phyloP scores from a whole-genome alignment of 1,284 basidiomycete genomes.

The Neolentinus lepideus region DNA sequence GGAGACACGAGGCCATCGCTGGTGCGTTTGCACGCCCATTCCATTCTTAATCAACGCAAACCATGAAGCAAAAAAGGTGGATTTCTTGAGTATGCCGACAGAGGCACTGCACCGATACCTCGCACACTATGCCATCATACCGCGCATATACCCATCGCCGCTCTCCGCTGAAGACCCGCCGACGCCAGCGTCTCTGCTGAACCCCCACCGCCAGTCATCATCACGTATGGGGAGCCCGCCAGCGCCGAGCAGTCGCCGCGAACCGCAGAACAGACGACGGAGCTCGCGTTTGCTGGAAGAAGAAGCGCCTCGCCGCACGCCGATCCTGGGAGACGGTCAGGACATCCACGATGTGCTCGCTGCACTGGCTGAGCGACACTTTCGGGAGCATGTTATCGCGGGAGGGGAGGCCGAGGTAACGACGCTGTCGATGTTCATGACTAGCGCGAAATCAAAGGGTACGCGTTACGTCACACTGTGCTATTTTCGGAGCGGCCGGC shows the following conservation, averaged over 20 bases:
- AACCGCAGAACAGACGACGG: constrained; percentile 50
- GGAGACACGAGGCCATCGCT: constrained; percentile 12
- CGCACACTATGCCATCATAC: constrained; percentile 60
- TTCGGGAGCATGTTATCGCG: constrained; percentile 49
- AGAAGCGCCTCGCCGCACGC: constrained; percentile 42
- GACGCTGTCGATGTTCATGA: constrained; percentile 73
- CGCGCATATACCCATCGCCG: constrained; percentile 63
- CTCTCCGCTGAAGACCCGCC: constrained; percentile 58
- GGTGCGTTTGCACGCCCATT: background rate
- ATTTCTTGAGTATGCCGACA: constrained; percentile 58
- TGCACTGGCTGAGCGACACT: constrained; percentile 61
- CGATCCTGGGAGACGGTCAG: constrained; percentile 58
- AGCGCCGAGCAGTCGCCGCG: constrained; percentile 41
- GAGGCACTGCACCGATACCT: constrained; percentile 62
- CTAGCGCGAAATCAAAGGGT: constrained; percentile 57
- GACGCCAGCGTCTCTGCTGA: constrained; percentile 50
- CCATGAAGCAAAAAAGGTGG: constrained; percentile 37
- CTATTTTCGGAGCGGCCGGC: constrained; percentile 1
- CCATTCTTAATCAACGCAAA: constrained; percentile 3
- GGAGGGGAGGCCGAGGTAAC: constrained; percentile 45
- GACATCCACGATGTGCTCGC: constrained; percentile 63
- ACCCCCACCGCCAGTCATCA: constrained; percentile 30
- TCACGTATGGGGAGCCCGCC: constrained; percentile 43
- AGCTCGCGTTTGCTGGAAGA: constrained; percentile 67
- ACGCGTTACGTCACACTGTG: constrained; percentile 14